phyloP scores from a whole-genome alignment of 495 filamentous ascomycete species.

The Trichoderma asperelloides region DNA sequence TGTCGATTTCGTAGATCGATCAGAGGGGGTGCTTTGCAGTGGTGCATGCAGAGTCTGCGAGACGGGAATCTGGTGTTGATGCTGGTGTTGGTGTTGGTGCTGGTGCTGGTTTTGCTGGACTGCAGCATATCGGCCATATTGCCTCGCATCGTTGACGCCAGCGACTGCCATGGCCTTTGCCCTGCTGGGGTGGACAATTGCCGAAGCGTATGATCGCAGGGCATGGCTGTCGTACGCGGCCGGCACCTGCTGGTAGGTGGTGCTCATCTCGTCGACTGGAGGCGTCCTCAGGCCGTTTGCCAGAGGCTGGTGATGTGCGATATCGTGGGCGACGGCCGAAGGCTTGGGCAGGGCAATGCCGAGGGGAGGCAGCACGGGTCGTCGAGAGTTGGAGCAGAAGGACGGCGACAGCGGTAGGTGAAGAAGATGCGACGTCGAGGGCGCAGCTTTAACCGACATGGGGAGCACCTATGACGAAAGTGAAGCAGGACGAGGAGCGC shows the following conservation, averaged over 20 bases:
- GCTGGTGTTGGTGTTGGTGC: not conserved
- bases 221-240: slow-evolving; percentile 31
- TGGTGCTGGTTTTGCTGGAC: slow-evolving; percentile 6
- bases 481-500: not conserved
- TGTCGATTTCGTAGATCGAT: slow-evolving; percentile 19
- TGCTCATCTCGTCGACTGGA: slow-evolving; percentile 41
- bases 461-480: not conserved
- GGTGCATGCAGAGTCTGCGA: not conserved
- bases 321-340: slow-evolving; percentile 10
- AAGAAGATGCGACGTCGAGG: slow-evolving; percentile 1
- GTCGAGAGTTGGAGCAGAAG: not conserved
- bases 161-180: slow-evolving; percentile 21
- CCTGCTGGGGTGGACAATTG: slow-evolving; percentile 18
- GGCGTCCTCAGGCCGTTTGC: slow-evolving; percentile 40
- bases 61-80: slow-evolving; percentile 9
- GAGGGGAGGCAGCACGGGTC: not conserved
- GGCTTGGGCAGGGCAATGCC: not conserved
- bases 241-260: slow-evolving; percentile 37
- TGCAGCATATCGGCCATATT: not conserved
- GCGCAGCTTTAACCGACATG: slow-evolving; percentile 1
- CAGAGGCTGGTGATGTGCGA: slow-evolving; percentile 1
- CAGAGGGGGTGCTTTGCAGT: slow-evolving; percentile 17
- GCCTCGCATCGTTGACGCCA: slow-evolving; percentile 17
- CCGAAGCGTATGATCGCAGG: slow-evolving; percentile 23
- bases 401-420: not conserved